Base-by-base conservation (phyloP, 352 stramenopile genomes). In the Pythium periplocum region DNA sequence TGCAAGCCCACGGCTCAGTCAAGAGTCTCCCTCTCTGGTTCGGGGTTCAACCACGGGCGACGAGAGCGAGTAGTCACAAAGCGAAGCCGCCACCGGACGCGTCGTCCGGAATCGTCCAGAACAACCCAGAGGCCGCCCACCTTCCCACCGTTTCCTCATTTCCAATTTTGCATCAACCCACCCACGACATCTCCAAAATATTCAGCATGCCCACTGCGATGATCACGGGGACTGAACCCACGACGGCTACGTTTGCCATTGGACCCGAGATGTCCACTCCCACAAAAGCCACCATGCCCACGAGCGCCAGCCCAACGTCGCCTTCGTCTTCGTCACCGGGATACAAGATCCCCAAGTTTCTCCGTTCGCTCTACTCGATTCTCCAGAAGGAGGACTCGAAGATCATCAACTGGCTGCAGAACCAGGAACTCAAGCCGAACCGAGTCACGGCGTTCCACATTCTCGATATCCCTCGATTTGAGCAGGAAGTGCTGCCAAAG, bases 401-500 rank as follows among this genome's bases (percentile, higher is more conserved):
- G 36, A 65, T 95, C 45, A 77, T 95, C 53, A 63, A 64, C 11
- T 95, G 82, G 85, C 60, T 87, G 45, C 62, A 85, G 48, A 90
- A 92, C 66, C 51, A 76, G 3, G 71, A 83, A 48, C 71, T 90
- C 34, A 75, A 71, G 65, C 69, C 79, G 9, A 83, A 86, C 55
- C 64, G 66, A 59, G 63, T 75, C 8, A 83, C 70, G n/a, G 76
- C 80, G 32, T 92, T 93, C 59, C 76, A 90, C 53, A 90, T 93
- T 61, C 73, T 91, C 10, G 70, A 80, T 51, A 78, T 86, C 66
- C 53, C 68, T 1, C 73, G 77, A 55, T 88, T 98, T 37, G 88
- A 98, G 72, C 57, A 74, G 17, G 76, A 94, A 55, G 73, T 98
- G 32, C 67, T 98, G 12, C 87, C 91, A 17, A 87, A 90, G 53